Conservation (phyloP, 2,329 filamentous ascomycete species). For the Ophiostoma angusticollis region DNA sequence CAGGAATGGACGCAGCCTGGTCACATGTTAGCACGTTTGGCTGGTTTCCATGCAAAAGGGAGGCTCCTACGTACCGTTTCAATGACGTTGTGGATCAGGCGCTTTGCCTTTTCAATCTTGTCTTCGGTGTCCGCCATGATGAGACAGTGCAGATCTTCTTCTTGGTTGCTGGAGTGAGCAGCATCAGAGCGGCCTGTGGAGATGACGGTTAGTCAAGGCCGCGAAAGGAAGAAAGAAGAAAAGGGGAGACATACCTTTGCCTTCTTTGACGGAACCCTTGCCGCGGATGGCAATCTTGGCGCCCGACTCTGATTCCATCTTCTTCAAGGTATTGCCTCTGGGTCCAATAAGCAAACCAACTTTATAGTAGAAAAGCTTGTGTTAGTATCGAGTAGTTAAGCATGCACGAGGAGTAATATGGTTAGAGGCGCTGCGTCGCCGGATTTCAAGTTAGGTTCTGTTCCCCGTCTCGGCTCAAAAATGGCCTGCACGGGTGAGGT, state of each 20-base stretch:
- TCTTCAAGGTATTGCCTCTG: constrained; percentile 99
- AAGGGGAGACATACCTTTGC: constrained; percentile 50
- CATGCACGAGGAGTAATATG: neutral
- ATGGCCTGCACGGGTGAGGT: constrained; percentile 17
- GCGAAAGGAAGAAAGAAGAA: neutral
- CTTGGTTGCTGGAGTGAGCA: constrained; percentile 98
- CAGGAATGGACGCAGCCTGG: constrained; percentile 92
- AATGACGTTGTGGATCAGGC: constrained; percentile 95
- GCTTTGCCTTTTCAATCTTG: constrained; percentile 98
- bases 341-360: constrained; percentile 99
- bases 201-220: too few species aligned
- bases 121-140: constrained; percentile 99
- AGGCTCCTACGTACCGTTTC: constrained; percentile 92
- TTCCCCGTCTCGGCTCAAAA: constrained; percentile 18
- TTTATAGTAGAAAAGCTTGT: constrained; percentile 74
- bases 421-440: constrained; percentile 1
- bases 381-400: constrained; percentile 56
- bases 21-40: neutral
- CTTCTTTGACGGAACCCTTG: constrained; percentile 99
- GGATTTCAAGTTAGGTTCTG: constrained; percentile 18
- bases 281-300: constrained; percentile 99
- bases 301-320: constrained; percentile 95
- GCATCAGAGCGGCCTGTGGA: constrained; percentile 69
- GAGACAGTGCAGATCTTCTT: constrained; percentile 96
- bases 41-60: too few species aligned